Base-by-base conservation (phyloP, 306 rosid genomes). In the Trichosanthes truncata region DNA sequence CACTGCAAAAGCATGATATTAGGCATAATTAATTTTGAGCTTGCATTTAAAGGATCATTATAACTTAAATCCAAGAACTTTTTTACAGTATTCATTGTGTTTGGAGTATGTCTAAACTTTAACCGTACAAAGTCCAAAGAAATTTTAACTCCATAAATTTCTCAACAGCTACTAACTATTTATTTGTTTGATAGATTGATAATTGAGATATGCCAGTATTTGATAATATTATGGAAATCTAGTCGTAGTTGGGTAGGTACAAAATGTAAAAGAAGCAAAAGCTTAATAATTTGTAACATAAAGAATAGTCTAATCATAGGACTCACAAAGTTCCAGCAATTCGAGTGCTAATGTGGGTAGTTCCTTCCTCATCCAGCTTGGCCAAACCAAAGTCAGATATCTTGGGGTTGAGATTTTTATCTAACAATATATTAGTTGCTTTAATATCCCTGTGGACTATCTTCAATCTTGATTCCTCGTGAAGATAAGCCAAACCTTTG, bases 391-490 rank as follows among this genome's bases (percentile, higher is more conserved):
- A 60, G 66, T 59, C 65, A 4, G 65, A 59, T 59, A 59, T 59
- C 65, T 59, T 59, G 35, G 65, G 65, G 65, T 59, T 23, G 65
- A 59, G 65, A 59, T 59, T 59, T 59, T 59, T 59, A 59, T 59
- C 65, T 59, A 59, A 59, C 35, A 59, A 59, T 21, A 86, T 68
- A 52, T 83, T 86, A 72, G 89, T 76, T 26, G 83, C 86, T 80
- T 86, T 86, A 53, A 86, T 86, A 73, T 86, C 86, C 74, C 89
- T 79, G 72, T 86, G 89, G 60, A 86, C 65, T 0, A 59, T 59
- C 65, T 59, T 59, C 65, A 59, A 23, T 59, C 65, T 23, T 25
- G 65, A 59, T 25, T 59, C 65, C 35, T 55, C 61, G 6, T 55
- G 61, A 55, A 55, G 61, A 56, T n/a, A 56, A 21, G 62, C 62